These are phyloP conservation scores for Penicillium occitanis DNA, from an alignment of 2,329 filamentous ascomycete species.

Conservation along the genomic window DNA sequence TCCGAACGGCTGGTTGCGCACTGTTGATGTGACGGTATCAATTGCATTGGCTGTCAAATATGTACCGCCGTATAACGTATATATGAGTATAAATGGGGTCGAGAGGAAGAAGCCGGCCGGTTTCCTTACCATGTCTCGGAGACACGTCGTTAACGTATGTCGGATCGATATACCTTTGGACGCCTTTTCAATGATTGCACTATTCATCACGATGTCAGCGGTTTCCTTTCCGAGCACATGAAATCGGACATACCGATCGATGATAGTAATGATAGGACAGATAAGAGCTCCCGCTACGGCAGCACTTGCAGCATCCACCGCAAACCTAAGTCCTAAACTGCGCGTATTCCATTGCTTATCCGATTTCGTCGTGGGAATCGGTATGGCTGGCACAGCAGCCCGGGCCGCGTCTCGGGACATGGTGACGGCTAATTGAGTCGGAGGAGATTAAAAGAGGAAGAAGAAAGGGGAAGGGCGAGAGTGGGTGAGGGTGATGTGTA, in stretches of 20 bases:
- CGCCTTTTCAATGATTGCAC: slow-evolving; percentile 53
- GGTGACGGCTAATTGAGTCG: not conserved
- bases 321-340: slow-evolving; percentile 66
- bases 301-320: slow-evolving; percentile 68
- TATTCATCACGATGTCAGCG: slow-evolving; percentile 25
- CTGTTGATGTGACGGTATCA: slow-evolving; percentile 74
- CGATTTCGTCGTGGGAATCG: not conserved
- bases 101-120: slow-evolving; percentile 47
- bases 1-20: slow-evolving; percentile 56
- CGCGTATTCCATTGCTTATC: slow-evolving; percentile 68
- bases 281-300: slow-evolving; percentile 71
- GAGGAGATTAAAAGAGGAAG: not conserved
- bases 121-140: slow-evolving; percentile 41
- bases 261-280: slow-evolving; percentile 80
- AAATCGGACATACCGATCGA: slow-evolving; percentile 56
- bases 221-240: not conserved
- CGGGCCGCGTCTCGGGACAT: slow-evolving; percentile 34
- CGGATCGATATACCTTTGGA: slow-evolving; percentile 46
- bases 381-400: slow-evolving; percentile 27
- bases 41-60: slow-evolving; percentile 86
- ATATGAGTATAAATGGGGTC: slow-evolving; percentile 52
- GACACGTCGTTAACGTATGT: slow-evolving; percentile 41
- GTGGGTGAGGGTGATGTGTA: not conserved
- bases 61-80: slow-evolving; percentile 76
- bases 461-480: not conserved